Evolutionary conservation across 1,284 basidiomycete genomes (phyloP).

Genomic region (Paramarasmius palmivorus): DNA sequence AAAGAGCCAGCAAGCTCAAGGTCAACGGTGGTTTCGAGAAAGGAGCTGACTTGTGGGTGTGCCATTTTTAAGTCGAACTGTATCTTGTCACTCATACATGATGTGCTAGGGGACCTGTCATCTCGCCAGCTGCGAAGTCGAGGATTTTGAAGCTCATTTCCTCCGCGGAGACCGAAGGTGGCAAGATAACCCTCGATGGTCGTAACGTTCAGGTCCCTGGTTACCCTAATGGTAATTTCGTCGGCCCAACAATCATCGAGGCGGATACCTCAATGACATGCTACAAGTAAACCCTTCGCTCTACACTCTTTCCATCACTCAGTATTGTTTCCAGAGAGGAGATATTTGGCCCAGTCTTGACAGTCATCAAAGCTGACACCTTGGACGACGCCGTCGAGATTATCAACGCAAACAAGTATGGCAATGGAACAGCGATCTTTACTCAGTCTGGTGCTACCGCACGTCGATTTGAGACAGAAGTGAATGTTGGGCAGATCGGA

Average conservation of each 20-base stretch:
- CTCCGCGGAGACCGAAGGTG: slow-evolving; percentile 85
- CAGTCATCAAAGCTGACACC: slow-evolving; percentile 80
- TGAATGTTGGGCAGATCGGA: slow-evolving; percentile 92
- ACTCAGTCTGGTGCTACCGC: slow-evolving; percentile 97
- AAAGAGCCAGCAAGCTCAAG: slow-evolving; percentile 81
- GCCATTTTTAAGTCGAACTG: neutral
- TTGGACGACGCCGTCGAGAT: slow-evolving; percentile 91
- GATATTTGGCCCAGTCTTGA: slow-evolving; percentile 93
- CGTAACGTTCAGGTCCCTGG: slow-evolving; percentile 67
- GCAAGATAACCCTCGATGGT: slow-evolving; percentile 88
- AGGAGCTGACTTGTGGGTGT: slow-evolving; percentile 79
- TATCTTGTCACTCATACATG: slow-evolving; percentile 9
- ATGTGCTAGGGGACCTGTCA: slow-evolving; percentile 81
- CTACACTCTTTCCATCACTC: neutral
- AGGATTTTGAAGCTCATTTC: slow-evolving; percentile 80
- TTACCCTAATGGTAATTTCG: slow-evolving; percentile 92
- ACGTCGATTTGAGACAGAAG: slow-evolving; percentile 87
- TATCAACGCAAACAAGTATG: slow-evolving; percentile 88
- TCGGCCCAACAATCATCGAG: slow-evolving; percentile 92
- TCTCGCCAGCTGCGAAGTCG: slow-evolving; percentile 84
- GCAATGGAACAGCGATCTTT: slow-evolving; percentile 96
- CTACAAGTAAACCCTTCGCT: slow-evolving; percentile 63
- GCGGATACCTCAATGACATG: slow-evolving; percentile 83
- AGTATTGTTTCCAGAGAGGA: slow-evolving; percentile 65
- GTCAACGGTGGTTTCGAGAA: slow-evolving; percentile 91